Percentiles rank a stretch among this genome's conserved stretches.
Conservation (phyloP, 2,329 filamentous ascomycete species). For the Diaporthe citriasiana region DNA sequence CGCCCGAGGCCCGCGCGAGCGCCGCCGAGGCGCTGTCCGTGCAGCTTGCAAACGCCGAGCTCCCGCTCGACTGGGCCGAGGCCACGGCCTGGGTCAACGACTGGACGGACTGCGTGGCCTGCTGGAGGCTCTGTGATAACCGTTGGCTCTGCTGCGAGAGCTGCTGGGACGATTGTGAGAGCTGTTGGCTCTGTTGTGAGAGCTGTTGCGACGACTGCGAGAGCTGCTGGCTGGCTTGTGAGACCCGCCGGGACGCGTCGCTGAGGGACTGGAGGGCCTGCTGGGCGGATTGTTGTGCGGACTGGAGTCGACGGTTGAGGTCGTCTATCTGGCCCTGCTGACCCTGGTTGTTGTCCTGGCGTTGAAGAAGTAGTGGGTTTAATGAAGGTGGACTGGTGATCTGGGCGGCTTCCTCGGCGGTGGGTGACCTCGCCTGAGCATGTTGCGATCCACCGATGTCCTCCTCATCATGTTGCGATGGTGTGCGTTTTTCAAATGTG, state of each 20-base stretch:
- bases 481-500: neutral
- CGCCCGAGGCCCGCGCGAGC: conserved; percentile 48
- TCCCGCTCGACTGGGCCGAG: conserved; percentile 49
- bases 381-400: conserved; percentile 47
- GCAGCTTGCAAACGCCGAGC: conserved; percentile 47
- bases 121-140: conserved; percentile 42
- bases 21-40: conserved; percentile 48
- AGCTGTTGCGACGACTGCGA: conserved; percentile 49
- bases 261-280: conserved; percentile 48
- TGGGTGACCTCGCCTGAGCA: conserved; percentile 23
- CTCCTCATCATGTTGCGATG: neutral
- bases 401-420: conserved; percentile 37
- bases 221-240: conserved; percentile 52
- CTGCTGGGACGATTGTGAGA: conserved; percentile 49
- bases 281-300: conserved; percentile 50
- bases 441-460: neutral
- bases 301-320: conserved; percentile 43
- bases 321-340: conserved; percentile 46
- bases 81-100: conserved; percentile 47
- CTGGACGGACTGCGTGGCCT: conserved; percentile 45
- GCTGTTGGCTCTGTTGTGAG: conserved; percentile 50
- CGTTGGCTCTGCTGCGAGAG: conserved; percentile 42
- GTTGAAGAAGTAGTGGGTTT: conserved; percentile 35
- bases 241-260: conserved; percentile 49
- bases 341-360: conserved; percentile 44